Evolutionary conservation across 1,284 basidiomycete genomes (phyloP), one percentile per base, ranked within the genome.

Genomic region (Trametes pubescens): DNA sequence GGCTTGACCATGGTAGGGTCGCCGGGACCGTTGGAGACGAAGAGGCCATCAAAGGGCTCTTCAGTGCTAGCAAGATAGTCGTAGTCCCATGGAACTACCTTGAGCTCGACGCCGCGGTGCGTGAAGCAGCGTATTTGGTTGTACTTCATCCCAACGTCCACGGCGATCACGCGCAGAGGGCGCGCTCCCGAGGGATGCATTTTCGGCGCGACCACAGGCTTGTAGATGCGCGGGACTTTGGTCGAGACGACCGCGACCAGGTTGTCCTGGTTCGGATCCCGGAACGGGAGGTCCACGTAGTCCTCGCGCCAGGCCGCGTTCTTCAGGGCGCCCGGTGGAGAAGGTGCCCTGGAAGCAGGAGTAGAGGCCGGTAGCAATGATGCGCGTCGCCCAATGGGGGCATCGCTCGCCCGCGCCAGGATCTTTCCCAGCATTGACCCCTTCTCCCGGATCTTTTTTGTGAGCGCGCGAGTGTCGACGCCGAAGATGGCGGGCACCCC

Each of bases 101-200:
- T 98, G 76, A 99, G 84, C 78, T 99, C 95, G 57, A 99, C 88
- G 59, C 98, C 97, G 52, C 98, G 93, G 59, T 90, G 85, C 57
- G 89, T 91, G 81, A 99, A 98, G 83, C 97, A 99, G 51, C 98
- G 89, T 72, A 99, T 97, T 80, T 99, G 98, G 81, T 99, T 99
- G 82, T 92, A 97, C 81, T 99, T 99, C 94, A 99, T 99, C 48
- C 98, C 98, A 59, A 99, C 96, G 77, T 99, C 98, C 62, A 99
- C 82, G 5, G 95, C 95, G 24, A 99, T 75, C 54, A 99, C 87
- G 66, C 98, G 92, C 43, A 99, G 76, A 1, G 89, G 82, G 55
- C 96, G 89, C 54, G 88, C 87, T 24, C 83, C 84, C 2, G 89
- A 90, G 2, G 95, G 94, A 78, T 99, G 95, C 56, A 89, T 75